These are phyloP conservation scores for Clarkia xantiana DNA, from an alignment of 345 rosid genomes.

Conservation along the genomic window DNA sequence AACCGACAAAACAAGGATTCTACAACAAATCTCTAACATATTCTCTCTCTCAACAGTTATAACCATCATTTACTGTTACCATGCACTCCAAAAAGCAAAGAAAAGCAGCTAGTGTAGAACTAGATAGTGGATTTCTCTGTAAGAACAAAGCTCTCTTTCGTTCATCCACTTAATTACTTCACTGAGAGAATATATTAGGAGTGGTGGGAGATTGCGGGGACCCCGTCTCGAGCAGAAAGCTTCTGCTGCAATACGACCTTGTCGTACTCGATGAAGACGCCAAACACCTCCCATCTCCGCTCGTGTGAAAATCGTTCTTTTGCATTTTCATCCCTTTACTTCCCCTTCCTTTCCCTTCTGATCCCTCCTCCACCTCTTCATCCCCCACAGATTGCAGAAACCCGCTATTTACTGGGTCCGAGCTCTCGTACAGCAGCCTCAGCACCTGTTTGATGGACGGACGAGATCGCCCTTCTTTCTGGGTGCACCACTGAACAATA, in stretches of 20 bases:
- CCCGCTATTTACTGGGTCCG: constrained; percentile 63
- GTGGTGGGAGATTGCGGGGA: constrained; percentile 60
- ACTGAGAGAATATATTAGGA: constrained; percentile 30
- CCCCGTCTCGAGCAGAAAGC: constrained; percentile 65
- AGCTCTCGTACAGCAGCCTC: constrained; percentile 66
- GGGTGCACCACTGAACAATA: constrained; percentile 81
- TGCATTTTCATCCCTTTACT: constrained; percentile 36
- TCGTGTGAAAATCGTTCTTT: constrained; percentile 38
- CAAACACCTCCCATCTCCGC: constrained; percentile 52
- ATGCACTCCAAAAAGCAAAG: no score
- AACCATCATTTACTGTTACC: no score
- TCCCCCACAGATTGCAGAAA: constrained; percentile 51
- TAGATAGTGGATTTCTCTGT: no score
- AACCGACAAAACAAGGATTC: no score
- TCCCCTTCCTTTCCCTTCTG: constrained; percentile 43
- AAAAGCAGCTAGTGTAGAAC: no score
- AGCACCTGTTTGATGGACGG: constrained; percentile 87
- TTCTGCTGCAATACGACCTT: constrained; percentile 79
- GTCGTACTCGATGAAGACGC: constrained; percentile 91
- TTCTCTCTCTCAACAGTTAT: no score
- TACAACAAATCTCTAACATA: no score
- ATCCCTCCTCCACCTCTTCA: constrained; percentile 47
- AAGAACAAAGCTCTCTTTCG: no score
- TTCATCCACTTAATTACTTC: no score
- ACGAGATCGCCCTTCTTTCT: constrained; percentile 62